Base-by-base conservation (phyloP, 495 filamentous ascomycete species). In the Glarea lozoyensis region DNA sequence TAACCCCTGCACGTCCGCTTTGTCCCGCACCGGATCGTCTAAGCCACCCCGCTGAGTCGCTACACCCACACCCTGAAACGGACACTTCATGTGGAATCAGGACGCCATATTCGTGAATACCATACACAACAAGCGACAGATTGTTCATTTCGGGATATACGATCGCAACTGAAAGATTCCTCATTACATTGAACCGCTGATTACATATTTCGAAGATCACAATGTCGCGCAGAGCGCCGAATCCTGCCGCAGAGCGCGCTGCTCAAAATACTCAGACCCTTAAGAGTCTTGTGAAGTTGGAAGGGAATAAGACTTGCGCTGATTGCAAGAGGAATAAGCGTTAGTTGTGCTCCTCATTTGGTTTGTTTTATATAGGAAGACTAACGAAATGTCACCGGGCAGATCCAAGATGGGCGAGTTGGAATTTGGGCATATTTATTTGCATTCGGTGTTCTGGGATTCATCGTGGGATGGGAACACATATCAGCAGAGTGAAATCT, bases 271-370 rank as follows among this genome's bases (percentile, higher is more conserved):
- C 83, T 61, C 73, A 81, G 59, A 88, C 84, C 10, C 88, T 98
- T 62, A 97, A 97, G 68, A 83, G 66, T 52, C 73, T 98, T 45
- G 64, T 95, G 65, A 97, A 97, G 66, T 69, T 97, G 46, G 89
- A 95, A 55, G 62, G 73, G 43, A 98, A 98, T 67, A 97, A 96
- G 67, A 79, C 79, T 57, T 98, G 92, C 73, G 92, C 92, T 29
- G 92, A 98, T 59, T 98, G 92, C 74, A 98, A 98, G 71, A 78
- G 86, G 60, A 97, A 96, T 63, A 97, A 97, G 60, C 92, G 90
- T 93, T 57, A 59, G 82, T 70, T 24, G 7, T 29, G 7, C n/a
- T 29, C 25, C 25, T 29, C 25, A n/a, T n/a, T n/a, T 29, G n/a
- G 25, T 29, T 7, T 7, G 25, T 29, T 7, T 29, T 7, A 7